phyloP scores from a whole-genome alignment of 2,329 filamentous ascomycete genomes.

The Ceratocystis cacaofunesta region DNA sequence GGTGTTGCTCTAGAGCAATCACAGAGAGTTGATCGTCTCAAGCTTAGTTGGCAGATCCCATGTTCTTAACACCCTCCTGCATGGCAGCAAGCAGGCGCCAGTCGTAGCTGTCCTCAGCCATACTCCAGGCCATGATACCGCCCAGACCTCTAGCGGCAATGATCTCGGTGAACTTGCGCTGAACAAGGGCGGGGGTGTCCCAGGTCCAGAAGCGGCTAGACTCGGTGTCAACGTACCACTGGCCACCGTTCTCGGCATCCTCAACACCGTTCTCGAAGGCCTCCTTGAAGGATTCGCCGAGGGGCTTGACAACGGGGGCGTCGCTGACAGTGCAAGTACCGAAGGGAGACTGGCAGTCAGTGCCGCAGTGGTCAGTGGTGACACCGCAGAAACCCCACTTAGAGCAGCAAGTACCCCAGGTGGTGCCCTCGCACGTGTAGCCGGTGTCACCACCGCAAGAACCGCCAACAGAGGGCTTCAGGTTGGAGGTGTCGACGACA shows the following conservation, averaged over 20 bases:
- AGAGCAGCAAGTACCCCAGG: conserved; percentile 37
- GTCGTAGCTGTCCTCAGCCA: conserved; percentile 44
- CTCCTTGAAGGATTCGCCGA: conserved; percentile 35
- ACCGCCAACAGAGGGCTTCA: neutral
- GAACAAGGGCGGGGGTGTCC: conserved; percentile 48
- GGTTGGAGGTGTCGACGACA: neutral
- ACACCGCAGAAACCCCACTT: conserved; percentile 27
- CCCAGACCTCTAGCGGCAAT: conserved; percentile 42
- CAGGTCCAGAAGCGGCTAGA: conserved; percentile 57
- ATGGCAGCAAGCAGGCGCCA: neutral
- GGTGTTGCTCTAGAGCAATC: neutral
- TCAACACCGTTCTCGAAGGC: conserved; percentile 39
- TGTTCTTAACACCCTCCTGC: neutral
- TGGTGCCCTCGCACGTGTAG: conserved; percentile 36
- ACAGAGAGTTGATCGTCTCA: neutral
- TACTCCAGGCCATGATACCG: conserved; percentile 60
- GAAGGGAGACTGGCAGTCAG: neutral
- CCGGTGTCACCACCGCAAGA: neutral
- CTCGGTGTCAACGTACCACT: conserved; percentile 50
- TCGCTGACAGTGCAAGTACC: neutral
- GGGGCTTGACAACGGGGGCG: neutral
- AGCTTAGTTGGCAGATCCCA: neutral
- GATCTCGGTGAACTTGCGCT: conserved; percentile 45
- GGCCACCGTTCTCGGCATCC: conserved; percentile 44
- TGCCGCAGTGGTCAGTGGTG: neutral